phyloP scores from a whole-genome alignment of 805 yeast genomes.

The Gaillardinia entomophila region DNA sequence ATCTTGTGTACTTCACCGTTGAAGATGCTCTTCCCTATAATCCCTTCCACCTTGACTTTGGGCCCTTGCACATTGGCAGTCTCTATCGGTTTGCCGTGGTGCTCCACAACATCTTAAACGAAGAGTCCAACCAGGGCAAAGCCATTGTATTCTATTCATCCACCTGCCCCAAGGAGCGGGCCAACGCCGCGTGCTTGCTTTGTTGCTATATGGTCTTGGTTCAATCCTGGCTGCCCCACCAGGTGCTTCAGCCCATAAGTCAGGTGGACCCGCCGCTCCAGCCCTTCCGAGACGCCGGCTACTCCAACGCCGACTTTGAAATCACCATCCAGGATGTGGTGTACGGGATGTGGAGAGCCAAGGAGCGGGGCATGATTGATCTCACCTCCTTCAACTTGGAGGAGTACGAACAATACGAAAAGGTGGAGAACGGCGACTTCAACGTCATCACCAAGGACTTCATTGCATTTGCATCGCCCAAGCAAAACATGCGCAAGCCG shows the following conservation, averaged over 20 bases:
- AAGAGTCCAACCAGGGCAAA: constrained; percentile 73
- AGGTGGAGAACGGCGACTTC: constrained; percentile 96
- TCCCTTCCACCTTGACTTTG: constrained; percentile 93
- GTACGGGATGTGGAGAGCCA: constrained; percentile 96
- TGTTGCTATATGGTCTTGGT: constrained; percentile 94
- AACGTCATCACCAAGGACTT: constrained; percentile 89
- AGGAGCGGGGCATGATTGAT: constrained; percentile 84
- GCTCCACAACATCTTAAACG: constrained; percentile 85
- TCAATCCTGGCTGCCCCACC: constrained; percentile 98
- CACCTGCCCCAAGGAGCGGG: constrained; percentile 71
- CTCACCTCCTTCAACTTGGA: constrained; percentile 83
- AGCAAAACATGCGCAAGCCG: constrained; percentile 45
- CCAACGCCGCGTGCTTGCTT: constrained; percentile 91
- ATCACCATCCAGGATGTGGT: constrained; percentile 91
- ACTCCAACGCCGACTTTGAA: constrained; percentile 90
- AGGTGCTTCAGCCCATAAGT: constrained; percentile 89
- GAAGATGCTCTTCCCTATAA: constrained; percentile 91
- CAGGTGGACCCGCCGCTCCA: constrained; percentile 91
- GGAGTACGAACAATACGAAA: constrained; percentile 89
- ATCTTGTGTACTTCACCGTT: constrained; percentile 79
- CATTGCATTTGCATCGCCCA: constrained; percentile 97
- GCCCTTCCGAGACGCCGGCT: constrained; percentile 96
- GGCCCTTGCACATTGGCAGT: constrained; percentile 92
- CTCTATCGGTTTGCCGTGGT: constrained; percentile 92
- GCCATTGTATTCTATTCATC: constrained; percentile 90